A percentile compares a stretch with the other conserved stretches of the same genome.
Conservation (phyloP, 352 stramenopile species). For the Plasmopara viticola region DNA sequence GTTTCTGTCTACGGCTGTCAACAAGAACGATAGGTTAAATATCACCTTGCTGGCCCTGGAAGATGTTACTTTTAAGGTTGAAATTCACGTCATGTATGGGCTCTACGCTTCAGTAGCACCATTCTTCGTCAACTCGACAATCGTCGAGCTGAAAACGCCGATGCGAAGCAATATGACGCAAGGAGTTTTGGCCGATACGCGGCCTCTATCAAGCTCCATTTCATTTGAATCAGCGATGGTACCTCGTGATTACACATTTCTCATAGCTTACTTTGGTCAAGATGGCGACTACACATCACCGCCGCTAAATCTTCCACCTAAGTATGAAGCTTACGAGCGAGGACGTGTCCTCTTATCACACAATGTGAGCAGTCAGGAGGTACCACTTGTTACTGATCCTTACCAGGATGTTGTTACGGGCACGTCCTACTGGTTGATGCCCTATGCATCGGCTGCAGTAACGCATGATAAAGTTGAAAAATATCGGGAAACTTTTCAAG, state of each 20-base stretch:
- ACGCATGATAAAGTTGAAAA: constrained; percentile 88
- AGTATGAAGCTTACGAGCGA: constrained; percentile 89
- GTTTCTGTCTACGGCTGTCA: constrained; percentile 85
- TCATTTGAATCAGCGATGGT: constrained; percentile 80
- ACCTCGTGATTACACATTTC: constrained; percentile 87
- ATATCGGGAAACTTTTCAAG: constrained; percentile 95
- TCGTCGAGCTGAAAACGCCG: constrained; percentile 73
- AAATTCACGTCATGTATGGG: constrained; percentile 94
- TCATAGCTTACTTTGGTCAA: constrained; percentile 69
- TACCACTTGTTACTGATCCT: constrained; percentile 76
- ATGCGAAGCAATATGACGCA: constrained; percentile 66
- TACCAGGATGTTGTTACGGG: constrained; percentile 48
- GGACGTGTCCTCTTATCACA: constrained; percentile 91
- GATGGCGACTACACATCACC: constrained; percentile 60
- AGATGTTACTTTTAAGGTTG: constrained; percentile 92
- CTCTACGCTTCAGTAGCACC: constrained; percentile 78
- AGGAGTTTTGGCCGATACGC: constrained; percentile 51
- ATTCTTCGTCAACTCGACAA: constrained; percentile 91
- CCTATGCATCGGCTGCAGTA: constrained; percentile 52
- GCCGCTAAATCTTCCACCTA: constrained; percentile 92
- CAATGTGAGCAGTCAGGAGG: constrained; percentile 76
- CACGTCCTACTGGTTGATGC: constrained; percentile 64
- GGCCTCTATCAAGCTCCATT: constrained; percentile 73
- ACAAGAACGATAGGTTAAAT: constrained; percentile 93
- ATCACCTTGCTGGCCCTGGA: constrained; percentile 93